Percentiles rank a stretch among this genome's conserved stretches.
These are phyloP conservation scores for Ceratocystis huliohia DNA, from an alignment of 2,329 filamentous ascomycete species.

Conservation along the genomic window DNA sequence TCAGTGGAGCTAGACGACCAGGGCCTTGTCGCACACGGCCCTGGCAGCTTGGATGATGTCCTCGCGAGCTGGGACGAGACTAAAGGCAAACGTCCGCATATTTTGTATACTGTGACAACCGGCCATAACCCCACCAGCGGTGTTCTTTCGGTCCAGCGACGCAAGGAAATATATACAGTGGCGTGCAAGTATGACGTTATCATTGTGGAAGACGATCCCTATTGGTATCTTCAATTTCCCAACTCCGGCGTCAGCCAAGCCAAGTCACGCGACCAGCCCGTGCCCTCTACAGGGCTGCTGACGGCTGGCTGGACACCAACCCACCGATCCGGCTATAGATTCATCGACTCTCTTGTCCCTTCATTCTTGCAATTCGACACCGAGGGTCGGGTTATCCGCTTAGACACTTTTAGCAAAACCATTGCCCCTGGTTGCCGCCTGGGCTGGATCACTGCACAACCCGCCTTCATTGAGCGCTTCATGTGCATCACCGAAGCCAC, in stretches of 20 bases:
- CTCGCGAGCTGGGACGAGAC: constrained; percentile 68
- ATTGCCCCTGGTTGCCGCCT: constrained; percentile 79
- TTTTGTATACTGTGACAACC: constrained; percentile 76
- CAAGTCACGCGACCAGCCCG: constrained; percentile 33
- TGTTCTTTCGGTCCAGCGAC: constrained; percentile 57
- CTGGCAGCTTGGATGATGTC: constrained; percentile 63
- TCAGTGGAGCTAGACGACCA: constrained; percentile 64
- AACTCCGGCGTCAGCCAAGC: constrained; percentile 46
- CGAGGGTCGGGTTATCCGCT: constrained; percentile 74
- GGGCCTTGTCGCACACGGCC: constrained; percentile 64
- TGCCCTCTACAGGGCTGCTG: constrained; percentile 27
- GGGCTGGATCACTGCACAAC: constrained; percentile 82
- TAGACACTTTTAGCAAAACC: constrained; percentile 92
- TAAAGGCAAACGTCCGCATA: constrained; percentile 62
- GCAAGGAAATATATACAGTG: constrained; percentile 66
- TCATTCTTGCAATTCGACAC: constrained; percentile 71
- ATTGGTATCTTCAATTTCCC: constrained; percentile 88
- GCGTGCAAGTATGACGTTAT: constrained; percentile 78
- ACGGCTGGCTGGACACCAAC: constrained; percentile 25
- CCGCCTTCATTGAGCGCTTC: constrained; percentile 61
- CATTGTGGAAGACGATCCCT: constrained; percentile 88
- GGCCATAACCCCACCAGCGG: constrained; percentile 82
- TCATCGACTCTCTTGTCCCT: constrained; percentile 70
- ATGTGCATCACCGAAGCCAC: constrained; percentile 55
- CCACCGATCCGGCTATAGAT: constrained; percentile 52